Evolutionary conservation across 768 basidiomycete species (phyloP), one percentile per base, ranked within the genome.

Genomic region (Phylloporus sp.): DNA sequence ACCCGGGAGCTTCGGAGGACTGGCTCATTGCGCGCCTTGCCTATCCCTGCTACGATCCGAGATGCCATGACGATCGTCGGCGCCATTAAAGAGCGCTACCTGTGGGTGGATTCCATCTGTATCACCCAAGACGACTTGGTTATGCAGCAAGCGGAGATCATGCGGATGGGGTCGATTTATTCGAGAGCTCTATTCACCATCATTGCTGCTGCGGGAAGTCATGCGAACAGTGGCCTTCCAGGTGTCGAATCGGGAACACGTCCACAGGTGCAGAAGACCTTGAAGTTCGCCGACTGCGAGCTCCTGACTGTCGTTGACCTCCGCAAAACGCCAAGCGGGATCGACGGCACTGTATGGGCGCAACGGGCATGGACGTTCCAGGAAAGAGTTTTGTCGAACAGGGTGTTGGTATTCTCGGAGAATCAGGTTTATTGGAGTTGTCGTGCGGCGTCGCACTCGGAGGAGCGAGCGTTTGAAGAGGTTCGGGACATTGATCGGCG

Each of bases 31-130:
- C 21, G 13, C 14, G 38, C 42, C 2, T 27, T 45, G n/a, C 39
- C 44, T 9, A 44, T 64, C 21, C 57, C 61, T 6, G 21, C 48
- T 17, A 62, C 61, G 4, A 60, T 63, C 23, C 37, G 44, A 32
- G 63, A 63, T 38, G 55, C 63, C 10, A 49, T 62, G 2, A 48
- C 50, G 5, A 39, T 65, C 9, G 49, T 53, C 9, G 50, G 31
- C 7, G 37, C 41, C 28, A 55, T 65, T 10, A 53, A 58, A 32
- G 50, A 57, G 34, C 53, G 53, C 15, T 64, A 62, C 28, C 31
- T 61, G 15, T 61, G 62, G 60, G 53, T 64, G 4, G 62, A 61
- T 20, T 49, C 60, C 3, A 17, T 61, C 0, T 62, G 60, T 13
- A 64, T 62, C 29, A 44, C 49, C 27, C 60, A 59, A 36, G 23